A percentile compares a stretch with the other conserved stretches of the same genome.
These are phyloP conservation scores for Colletotrichum cuscutae DNA, from an alignment of 2,329 filamentous ascomycete species.

Conservation along the genomic window DNA sequence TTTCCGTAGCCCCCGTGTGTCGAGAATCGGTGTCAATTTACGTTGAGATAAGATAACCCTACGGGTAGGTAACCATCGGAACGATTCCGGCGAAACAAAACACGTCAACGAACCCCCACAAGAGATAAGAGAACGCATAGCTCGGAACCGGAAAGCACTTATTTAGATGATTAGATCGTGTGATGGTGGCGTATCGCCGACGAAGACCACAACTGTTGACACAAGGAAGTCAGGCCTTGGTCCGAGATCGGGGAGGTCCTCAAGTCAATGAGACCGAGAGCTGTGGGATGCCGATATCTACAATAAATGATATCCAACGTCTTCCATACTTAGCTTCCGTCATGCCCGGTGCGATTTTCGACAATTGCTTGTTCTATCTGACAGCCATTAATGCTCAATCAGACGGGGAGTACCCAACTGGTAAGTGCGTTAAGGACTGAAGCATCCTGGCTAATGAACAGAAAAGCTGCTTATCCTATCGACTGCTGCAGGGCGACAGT, in stretches of 20 bases:
- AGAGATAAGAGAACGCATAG: conserved; percentile 1
- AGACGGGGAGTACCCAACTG: no score
- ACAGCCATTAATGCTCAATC: no score
- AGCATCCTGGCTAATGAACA: no score
- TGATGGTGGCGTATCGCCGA: not conserved
- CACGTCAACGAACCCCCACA: conserved; percentile 16
- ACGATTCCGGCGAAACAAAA: not conserved
- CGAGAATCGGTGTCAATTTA: not conserved
- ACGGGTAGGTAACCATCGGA: not conserved
- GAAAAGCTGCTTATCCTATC: no score
- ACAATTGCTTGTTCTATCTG: no score
- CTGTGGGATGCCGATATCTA: not conserved
- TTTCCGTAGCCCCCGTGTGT: not conserved
- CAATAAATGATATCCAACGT: not conserved
- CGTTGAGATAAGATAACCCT: not conserved
- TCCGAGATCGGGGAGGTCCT: not conserved
- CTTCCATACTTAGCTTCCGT: not conserved
- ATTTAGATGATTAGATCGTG: not conserved
- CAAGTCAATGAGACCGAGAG: not conserved
- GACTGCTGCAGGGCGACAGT: no score
- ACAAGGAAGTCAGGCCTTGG: not conserved
- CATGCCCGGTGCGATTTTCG: no score
- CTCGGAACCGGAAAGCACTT: not conserved
- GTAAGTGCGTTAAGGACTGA: no score
- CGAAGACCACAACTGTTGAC: not conserved